Evolutionary conservation across 306 rosid species (phyloP), one percentile per base, ranked within the genome.

Genomic region (Begonia masoniana): DNA sequence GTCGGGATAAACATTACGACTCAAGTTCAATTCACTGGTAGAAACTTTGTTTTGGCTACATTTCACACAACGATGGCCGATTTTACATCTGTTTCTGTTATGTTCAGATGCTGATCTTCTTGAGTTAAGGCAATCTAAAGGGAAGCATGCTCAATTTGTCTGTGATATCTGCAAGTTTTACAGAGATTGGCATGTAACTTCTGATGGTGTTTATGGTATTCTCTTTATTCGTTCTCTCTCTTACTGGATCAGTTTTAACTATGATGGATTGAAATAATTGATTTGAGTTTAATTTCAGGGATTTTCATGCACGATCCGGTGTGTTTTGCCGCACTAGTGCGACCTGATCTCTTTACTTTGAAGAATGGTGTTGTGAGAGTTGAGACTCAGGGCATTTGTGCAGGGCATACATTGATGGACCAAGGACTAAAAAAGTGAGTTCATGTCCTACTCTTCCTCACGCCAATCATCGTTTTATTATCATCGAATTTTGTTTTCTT

Each of bases 1-100:
- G 82, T 85, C 47, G 99, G 99, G 57, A 86, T 91, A 73, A 91
- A 91, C 68, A 74, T 91, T 67, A 91, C 99, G 51, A 91, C 99
- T 66, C 96, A 86, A 83, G 74, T 77, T 50, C 16, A 56, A 63
- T 54, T 91, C 9, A 78, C 92, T 53, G 99, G 99, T 86, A 16
- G 11, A 14, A 21, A 57, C 63, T 63, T 41, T 16, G 42, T 48
- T 10, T 21, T 21, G 24, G 24, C 24, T 21, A 3, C 24, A 21
- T 21, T 21, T 21, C 24, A 21, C 24, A 21, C 24, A 21, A 21
- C 24, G 24, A 21, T 21, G 24, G 24, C 3, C 4, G 3, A 21
- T 21, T 21, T 21, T 1, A 42, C 47, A 31, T 58, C 42, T 13
- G 4, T 45, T 12, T 49, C 24, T 59, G 24, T 11, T 11, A 51